A percentile compares a stretch with the other conserved stretches of the same genome.
phyloP scores from a whole-genome alignment of 495 filamentous ascomycete genomes.

The Hamigera avellanea region DNA sequence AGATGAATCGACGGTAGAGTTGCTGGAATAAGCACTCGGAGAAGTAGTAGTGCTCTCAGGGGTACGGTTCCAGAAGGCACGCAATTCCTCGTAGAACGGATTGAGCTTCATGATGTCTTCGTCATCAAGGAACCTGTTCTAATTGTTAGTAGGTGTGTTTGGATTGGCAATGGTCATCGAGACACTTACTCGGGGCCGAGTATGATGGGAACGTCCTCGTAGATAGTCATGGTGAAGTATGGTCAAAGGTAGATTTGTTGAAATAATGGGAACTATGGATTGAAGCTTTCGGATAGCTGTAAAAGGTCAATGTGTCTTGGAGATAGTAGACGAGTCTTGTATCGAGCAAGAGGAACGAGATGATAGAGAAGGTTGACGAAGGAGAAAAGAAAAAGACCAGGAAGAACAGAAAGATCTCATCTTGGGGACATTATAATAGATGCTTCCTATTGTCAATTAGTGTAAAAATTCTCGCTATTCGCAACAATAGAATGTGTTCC shows the following conservation, averaged over 20 bases:
- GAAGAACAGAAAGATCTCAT: neutral
- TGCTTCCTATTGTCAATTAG: no score
- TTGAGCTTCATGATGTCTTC: slow-evolving; percentile 22
- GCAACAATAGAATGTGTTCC: no score
- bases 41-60: slow-evolving; percentile 1
- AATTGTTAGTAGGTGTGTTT: slow-evolving; percentile 4
- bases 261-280: neutral
- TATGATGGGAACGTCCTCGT: slow-evolving; percentile 3
- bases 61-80: slow-evolving; percentile 8
- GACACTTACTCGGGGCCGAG: slow-evolving; percentile 5
- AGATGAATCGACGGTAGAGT: neutral
- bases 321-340: no score
- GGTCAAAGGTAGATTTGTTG: neutral
- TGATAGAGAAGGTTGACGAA: neutral
- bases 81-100: slow-evolving; percentile 18
- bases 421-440: no score
- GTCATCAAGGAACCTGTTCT: slow-evolving; percentile 11
- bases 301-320: no score
- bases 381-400: neutral
- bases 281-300: no score
- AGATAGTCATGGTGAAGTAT: neutral
- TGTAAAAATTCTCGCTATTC: no score
- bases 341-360: neutral
- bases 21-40: neutral
- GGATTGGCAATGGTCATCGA: neutral